phyloP scores from a whole-genome alignment of 352 stramenopile genomes.

The Globisporangium solare region DNA sequence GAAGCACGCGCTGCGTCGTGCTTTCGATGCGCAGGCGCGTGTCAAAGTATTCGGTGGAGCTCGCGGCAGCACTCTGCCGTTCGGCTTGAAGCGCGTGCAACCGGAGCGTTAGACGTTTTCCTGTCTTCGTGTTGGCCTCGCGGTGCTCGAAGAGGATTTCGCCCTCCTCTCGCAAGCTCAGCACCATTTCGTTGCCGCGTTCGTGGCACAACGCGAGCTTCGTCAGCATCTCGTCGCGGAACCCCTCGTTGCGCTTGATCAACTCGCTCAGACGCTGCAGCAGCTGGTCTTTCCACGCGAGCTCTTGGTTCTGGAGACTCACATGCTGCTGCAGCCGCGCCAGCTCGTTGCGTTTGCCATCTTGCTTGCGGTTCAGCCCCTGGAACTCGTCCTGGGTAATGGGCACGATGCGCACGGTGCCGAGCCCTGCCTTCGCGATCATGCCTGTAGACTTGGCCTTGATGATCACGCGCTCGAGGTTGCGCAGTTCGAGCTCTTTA shows the following conservation, averaged over 20 bases:
- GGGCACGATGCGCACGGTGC: conserved; percentile 61
- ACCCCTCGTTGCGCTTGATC: conserved; percentile 67
- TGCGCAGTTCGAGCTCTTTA: conserved; percentile 44
- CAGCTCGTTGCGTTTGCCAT: conserved; percentile 41
- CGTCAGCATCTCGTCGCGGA: conserved; percentile 35
- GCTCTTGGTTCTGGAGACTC: conserved; percentile 28
- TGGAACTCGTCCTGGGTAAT: conserved; percentile 44
- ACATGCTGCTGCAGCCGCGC: conserved; percentile 36
- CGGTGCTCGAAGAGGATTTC: conserved; percentile 44
- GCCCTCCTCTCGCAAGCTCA: conserved; percentile 50
- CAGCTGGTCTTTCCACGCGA: conserved; percentile 60
- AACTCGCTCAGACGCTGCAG: conserved; percentile 60
- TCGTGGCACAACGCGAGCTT: conserved; percentile 36
- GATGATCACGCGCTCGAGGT: conserved; percentile 53
- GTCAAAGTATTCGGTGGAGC: conserved; percentile 55
- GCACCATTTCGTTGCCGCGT: conserved; percentile 50
- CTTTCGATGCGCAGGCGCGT: conserved; percentile 51
- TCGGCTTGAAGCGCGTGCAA: conserved; percentile 33
- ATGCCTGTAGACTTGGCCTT: conserved; percentile 66
- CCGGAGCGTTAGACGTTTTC: conserved; percentile 24
- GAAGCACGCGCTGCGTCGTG: conserved; percentile 44
- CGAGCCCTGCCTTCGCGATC: conserved; percentile 65
- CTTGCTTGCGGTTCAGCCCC: conserved; percentile 30
- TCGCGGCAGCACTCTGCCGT: conserved; percentile 21
- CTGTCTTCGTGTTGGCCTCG: conserved; percentile 19